Evolutionary conservation across 2,329 filamentous ascomycete species (phyloP), one percentile per base, ranked within the genome.

Genomic region (Ascomycota sp.): DNA sequence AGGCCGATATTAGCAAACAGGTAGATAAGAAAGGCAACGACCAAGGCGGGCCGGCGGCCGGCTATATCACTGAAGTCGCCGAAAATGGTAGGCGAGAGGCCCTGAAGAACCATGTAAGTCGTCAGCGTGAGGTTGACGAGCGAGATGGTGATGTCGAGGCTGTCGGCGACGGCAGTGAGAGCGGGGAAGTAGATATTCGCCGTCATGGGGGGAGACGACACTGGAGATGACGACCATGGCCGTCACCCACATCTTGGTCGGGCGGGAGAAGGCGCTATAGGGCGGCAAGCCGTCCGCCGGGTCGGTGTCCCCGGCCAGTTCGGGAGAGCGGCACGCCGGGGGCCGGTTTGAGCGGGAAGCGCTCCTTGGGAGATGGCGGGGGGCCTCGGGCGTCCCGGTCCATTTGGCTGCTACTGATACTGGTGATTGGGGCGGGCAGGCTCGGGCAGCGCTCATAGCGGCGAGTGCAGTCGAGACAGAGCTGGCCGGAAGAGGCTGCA

Each of bases 61-160:
- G 61, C 57, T 39, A 55, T 58, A 42, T 77, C 71, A 5, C 65
- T 65, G 25, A 76, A 62, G 33, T 69, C 66, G 4, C 69, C 72
- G 27, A 71, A 63, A 9, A 76, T 43, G 5, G 62, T 65, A 0
- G 71, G 72, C 0, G 69, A 58, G 2, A 77, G 46, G 12, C 61
- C 71, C 43, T 76, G 71, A 27, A 75, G 56, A 32, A 76, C 59
- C 65, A 71, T 68, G 42, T 68, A 74, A 1, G 67, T 68, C 4
- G 69, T 73, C 25, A 67, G 43, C 7, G 59, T 59, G 30, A 65
- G 42, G 40, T 64, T 64, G 38, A 65, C 47, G 22, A 59, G 43
- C 7, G 46, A 43, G 7, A 50, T 38, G 8, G 49, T 49, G 26
- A 61, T 55, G 12, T 43, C 33, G 2, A 61, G 42, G 31, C 57